Conservation (phyloP, 2,329 filamentous ascomycete genomes). For the Ophiobolus disseminans region DNA sequence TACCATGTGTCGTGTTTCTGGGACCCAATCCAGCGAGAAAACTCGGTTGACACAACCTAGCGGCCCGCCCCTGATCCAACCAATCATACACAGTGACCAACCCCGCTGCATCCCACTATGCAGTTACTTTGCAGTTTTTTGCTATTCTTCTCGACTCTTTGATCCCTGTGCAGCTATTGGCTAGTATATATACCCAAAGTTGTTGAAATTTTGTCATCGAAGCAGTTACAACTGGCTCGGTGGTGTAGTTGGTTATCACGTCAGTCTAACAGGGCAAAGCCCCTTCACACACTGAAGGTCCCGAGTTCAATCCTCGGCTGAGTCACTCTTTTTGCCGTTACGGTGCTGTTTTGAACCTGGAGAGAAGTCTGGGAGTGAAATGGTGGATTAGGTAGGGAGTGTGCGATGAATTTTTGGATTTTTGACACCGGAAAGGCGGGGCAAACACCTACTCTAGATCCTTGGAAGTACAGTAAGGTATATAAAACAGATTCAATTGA, state of each 20-base stretch:
- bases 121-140: too few relatives aligned
- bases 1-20: too few relatives aligned
- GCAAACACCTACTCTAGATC: not conserved
- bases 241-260: slow-evolving; percentile 58
- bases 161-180: too few relatives aligned
- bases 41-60: too few relatives aligned
- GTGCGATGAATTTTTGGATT: not conserved
- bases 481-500: not conserved
- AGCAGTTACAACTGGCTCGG: slow-evolving; percentile 34
- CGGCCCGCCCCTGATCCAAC: too few relatives aligned
- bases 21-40: too few relatives aligned
- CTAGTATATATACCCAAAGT: too few relatives aligned
- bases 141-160: too few relatives aligned
- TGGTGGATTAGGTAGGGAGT: not conserved
- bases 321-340: not conserved
- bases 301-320: not conserved
- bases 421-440: not conserved
- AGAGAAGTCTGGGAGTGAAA: not conserved
- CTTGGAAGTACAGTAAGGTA: not conserved
- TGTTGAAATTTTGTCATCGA: too few relatives aligned
- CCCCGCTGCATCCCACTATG: too few relatives aligned
- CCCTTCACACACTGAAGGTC: not conserved
- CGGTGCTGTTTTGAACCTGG: not conserved
- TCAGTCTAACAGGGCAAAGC: slow-evolving; percentile 51
- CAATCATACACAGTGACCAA: too few relatives aligned